Percentiles rank a stretch among this genome's conserved stretches.
Evolutionary conservation across 2,329 filamentous ascomycete genomes (phyloP).

Genomic region (Penicillium italicum): DNA sequence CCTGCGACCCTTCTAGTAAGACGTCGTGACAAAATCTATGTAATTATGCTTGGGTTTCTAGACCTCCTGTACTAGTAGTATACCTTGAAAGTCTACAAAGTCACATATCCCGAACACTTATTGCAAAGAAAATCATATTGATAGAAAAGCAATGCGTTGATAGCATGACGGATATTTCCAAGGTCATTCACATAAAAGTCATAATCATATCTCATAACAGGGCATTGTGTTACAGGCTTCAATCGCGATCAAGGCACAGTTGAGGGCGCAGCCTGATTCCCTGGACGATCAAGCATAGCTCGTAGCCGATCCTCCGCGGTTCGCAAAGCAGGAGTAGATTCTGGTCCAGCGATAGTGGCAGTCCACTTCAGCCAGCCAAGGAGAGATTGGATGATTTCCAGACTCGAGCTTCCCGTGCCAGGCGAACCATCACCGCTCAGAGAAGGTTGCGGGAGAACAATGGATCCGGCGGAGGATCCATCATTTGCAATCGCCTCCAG

Average conservation of each 20-base stretch:
- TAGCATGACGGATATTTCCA: background rate
- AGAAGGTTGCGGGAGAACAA: background rate
- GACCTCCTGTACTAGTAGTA: too few relatives aligned
- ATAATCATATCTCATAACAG: constrained; percentile 10
- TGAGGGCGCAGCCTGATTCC: background rate
- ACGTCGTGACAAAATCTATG: too few relatives aligned
- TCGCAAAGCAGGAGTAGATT: constrained; percentile 19
- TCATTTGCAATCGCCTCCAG: constrained; percentile 36
- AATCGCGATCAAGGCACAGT: background rate
- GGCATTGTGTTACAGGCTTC: background rate
- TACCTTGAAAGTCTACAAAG: background rate
- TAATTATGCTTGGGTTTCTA: too few relatives aligned
- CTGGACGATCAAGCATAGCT: constrained; percentile 32
- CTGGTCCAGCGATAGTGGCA: constrained; percentile 19
- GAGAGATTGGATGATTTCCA: constrained; percentile 33
- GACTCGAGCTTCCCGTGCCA: constrained; percentile 9
- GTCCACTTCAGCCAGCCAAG: constrained; percentile 35
- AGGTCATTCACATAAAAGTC: constrained; percentile 5
- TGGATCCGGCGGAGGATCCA: background rate
- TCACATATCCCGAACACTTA: too few relatives aligned
- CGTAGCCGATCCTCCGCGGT: constrained; percentile 39
- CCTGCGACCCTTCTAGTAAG: too few relatives aligned
- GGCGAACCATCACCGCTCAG: background rate
- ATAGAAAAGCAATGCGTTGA: too few relatives aligned
- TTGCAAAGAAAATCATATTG: background rate